Percentiles rank a stretch among this genome's conserved stretches.
phyloP scores from a whole-genome alignment of 2,329 filamentous ascomycete species.

The Cordyceps militaris region DNA sequence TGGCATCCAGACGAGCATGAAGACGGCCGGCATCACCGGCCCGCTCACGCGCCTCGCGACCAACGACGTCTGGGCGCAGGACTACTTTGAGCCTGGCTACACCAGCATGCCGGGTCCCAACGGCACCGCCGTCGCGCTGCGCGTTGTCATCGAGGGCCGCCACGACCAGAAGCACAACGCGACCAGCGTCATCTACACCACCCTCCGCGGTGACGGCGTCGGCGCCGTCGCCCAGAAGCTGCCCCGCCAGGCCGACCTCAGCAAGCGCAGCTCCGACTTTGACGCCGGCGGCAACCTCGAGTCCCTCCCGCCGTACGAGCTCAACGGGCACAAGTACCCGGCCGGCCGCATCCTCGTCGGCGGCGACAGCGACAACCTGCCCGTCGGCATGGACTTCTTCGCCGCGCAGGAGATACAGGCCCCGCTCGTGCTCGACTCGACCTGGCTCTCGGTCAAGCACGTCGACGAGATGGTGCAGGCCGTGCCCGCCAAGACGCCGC shows the following conservation, averaged over 20 bases:
- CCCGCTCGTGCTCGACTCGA: constrained; percentile 21
- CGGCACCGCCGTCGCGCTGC: constrained; percentile 23
- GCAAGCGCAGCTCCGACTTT: neutral
- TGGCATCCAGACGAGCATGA: neutral
- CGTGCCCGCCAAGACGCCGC: constrained; percentile 19
- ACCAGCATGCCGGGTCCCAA: constrained; percentile 31
- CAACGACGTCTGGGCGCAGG: constrained; percentile 31
- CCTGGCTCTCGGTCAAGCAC: constrained; percentile 22
- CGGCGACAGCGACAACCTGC: neutral
- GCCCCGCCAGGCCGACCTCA: neutral
- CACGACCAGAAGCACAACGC: neutral
- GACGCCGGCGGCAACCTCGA: neutral
- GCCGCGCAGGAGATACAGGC: neutral
- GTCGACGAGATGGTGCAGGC: constrained; percentile 26
- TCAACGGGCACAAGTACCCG: neutral
- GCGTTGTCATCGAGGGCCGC: constrained; percentile 23
- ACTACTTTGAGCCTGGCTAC: constrained; percentile 33
- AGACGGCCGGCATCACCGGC: neutral
- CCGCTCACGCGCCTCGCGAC: constrained; percentile 20
- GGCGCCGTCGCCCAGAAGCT: neutral
- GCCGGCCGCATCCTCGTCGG: neutral
- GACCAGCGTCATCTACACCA: neutral
- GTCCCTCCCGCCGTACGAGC: neutral
- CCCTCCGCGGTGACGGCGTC: neutral
- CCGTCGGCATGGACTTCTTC: neutral